Percentiles rank a stretch among this genome's conserved stretches.
These are phyloP conservation scores for Penicillium soppii DNA, from an alignment of 495 filamentous ascomycete species.

Conservation along the genomic window DNA sequence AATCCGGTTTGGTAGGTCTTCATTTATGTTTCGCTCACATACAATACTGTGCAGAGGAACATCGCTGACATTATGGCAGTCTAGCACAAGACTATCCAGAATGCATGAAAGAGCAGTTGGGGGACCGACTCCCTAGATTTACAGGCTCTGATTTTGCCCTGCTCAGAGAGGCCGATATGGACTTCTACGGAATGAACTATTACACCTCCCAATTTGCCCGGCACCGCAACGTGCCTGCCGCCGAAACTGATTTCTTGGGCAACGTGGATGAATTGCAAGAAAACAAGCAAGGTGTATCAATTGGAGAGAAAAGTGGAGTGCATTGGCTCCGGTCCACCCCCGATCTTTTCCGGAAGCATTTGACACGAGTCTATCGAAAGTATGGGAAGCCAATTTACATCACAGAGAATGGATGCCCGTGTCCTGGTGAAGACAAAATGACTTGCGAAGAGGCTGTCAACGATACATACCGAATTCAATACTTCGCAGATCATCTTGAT, in stretches of 20 bases:
- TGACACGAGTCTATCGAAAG: slow-evolving; percentile 69
- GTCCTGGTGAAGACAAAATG: slow-evolving; percentile 66
- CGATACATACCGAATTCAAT: slow-evolving; percentile 65
- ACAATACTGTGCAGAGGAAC: not conserved
- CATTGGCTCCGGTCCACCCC: slow-evolving; percentile 64
- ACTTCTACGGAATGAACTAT: slow-evolving; percentile 79
- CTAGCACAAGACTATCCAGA: slow-evolving; percentile 63
- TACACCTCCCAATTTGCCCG: slow-evolving; percentile 71
- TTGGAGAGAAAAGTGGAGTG: slow-evolving; percentile 66
- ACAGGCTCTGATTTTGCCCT: slow-evolving; percentile 57
- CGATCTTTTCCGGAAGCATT: slow-evolving; percentile 63
- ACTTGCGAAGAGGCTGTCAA: slow-evolving; percentile 55
- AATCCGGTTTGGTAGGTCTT: slow-evolving; percentile 56
- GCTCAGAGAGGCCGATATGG: slow-evolving; percentile 55
- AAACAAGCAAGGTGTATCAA: slow-evolving; percentile 59
- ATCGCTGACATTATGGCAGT: slow-evolving; percentile 30
- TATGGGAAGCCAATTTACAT: slow-evolving; percentile 68
- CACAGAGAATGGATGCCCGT: slow-evolving; percentile 73
- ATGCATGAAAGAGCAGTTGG: slow-evolving; percentile 64
- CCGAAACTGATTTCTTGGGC: slow-evolving; percentile 59
- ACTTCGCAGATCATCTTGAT: slow-evolving; percentile 64
- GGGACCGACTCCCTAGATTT: slow-evolving; percentile 62
- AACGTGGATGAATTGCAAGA: slow-evolving; percentile 61
- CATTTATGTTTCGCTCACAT: not conserved
- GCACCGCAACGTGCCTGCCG: slow-evolving; percentile 33